These are phyloP conservation scores for Adansonia madagascariensis DNA, from an alignment of 441 rosid species.

Conservation along the genomic window DNA sequence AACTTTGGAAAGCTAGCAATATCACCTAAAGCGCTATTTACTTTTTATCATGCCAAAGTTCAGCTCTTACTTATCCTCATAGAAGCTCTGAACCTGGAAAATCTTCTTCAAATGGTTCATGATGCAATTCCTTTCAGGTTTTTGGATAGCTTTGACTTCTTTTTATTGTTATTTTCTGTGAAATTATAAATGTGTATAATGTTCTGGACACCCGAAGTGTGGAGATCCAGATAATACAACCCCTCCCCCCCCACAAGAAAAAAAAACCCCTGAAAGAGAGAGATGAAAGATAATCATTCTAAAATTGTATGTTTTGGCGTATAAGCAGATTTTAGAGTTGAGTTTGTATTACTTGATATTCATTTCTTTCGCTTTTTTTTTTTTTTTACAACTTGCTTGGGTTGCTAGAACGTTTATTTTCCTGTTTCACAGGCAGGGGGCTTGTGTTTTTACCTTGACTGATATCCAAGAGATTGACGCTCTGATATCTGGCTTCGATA, in stretches of 20 bases:
- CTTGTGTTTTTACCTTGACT: conserved; percentile 57
- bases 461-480: conserved; percentile 95
- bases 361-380: background rate
- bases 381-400: conserved; percentile 27
- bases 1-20: conserved; percentile 72
- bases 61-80: conserved; percentile 84
- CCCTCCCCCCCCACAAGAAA: background rate
- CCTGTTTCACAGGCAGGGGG: conserved; percentile 58
- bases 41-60: conserved; percentile 64
- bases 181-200: background rate
- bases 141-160: conserved; percentile 27
- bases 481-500: conserved; percentile 67
- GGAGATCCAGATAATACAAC: background rate
- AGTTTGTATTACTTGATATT: conserved; percentile 13
- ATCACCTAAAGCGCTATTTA: conserved; percentile 70
- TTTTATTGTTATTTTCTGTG: conserved; percentile 7
- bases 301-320: background rate
- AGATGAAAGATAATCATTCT: background rate
- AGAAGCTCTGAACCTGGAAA: conserved; percentile 83
- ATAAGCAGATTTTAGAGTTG: background rate
- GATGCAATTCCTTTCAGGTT: conserved; percentile 89
- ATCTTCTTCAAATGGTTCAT: conserved; percentile 88
- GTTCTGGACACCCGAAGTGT: conserved; percentile 12
- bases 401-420: conserved; percentile 35
- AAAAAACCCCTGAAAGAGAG: background rate